Base-by-base conservation (phyloP, 768 basidiomycete species). In the Pilatotrama ljubarskyi region DNA sequence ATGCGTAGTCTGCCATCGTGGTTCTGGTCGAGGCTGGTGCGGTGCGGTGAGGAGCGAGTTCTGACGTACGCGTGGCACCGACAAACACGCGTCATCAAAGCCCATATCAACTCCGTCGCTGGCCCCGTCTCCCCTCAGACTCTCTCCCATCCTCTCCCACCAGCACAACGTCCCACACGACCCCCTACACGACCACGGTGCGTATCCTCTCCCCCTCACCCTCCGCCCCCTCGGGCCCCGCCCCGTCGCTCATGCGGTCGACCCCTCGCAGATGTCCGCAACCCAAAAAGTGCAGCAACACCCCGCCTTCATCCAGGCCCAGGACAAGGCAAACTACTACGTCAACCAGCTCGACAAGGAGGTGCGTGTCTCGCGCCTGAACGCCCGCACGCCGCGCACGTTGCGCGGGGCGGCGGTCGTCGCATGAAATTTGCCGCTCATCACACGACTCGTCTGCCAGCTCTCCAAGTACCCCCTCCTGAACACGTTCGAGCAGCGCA, bases 291-390 rank as follows among this genome's bases (percentile, higher is more conserved):
- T 95, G 64, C 88, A 93, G 77, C 87, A 90, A 72, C 95, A 96
- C 79, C 94, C 95, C 32, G 80, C 87, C 69, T 86, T 88, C 78
- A 66, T 90, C 68, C 91, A 95, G 76, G 93, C 85, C 24, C 87
- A 90, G 77, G 87, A 84, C 73, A 91, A 89, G 81, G 90, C 86
- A 62, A 80, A 80, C 67, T 84, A 88, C 78, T 93, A 97, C 73
- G 76, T 93, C 70, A 77, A 73, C 75, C 91, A 95, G 81, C 89
- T 98, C 70, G 96, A 98, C 81, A 97, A 97, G 75, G 95, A 98
- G 90, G 95, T 94, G 43, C 38, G 84, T 77, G 10, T 18, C 18
- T 22, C 18, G 36, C 42, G 22, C 14, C n/a, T 14, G 5, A 2
- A 24, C 44, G 15, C 36, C 38, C 32, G 32, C 37, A 26, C 11